Base-by-base conservation (phyloP, 345 rosid genomes). In the Tarenaya hassleriana region DNA sequence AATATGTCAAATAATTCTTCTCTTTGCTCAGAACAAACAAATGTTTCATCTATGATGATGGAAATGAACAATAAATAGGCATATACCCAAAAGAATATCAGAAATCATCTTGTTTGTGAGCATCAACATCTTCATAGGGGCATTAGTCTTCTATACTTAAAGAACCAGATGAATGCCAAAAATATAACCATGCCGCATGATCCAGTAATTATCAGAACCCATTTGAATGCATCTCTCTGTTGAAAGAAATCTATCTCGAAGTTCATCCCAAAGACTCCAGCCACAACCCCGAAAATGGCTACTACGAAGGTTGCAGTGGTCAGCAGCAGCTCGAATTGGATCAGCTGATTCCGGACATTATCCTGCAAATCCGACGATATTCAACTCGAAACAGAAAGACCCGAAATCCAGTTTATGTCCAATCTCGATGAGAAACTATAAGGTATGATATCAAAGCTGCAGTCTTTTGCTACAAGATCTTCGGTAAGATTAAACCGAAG, bases 181-280 rank as follows among this genome's bases (percentile, higher is more conserved):
- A 92, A 92, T 72, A 88, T 78, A 59, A 66, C 42, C 39, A 81
- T 5, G 20, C 94, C 94, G 35, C 53, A 34, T 7, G 73, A 51
- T 56, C 88, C 98, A 1, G 98, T 92, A 3, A 88, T 63, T 29
- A 74, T 8, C 29, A 91, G 88, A 3, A 88, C 98, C 98, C 98
- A 88, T 44, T 78, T 81, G 59, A 92, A 88, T 55, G 98, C 95
- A 9, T 35, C 60, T 10, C 83, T 60, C 45, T 83, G 68, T 10
- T 81, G 81, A 62, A 92, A 92, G 45, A 92, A 48, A 10, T 95
- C 68, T 66, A 85, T 66, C 9, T 46, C 21, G 49, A 92, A 92
- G 58, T 88, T 88, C 98, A 92, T 92, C 12, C 97, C 98, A 65
- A 92, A 92, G 43, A 92, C 67, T 62, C 98, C 97, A 3, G 98